These are phyloP conservation scores for Leccinum disarticulatum DNA, from an alignment of 768 basidiomycete genomes.

Conservation along the genomic window DNA sequence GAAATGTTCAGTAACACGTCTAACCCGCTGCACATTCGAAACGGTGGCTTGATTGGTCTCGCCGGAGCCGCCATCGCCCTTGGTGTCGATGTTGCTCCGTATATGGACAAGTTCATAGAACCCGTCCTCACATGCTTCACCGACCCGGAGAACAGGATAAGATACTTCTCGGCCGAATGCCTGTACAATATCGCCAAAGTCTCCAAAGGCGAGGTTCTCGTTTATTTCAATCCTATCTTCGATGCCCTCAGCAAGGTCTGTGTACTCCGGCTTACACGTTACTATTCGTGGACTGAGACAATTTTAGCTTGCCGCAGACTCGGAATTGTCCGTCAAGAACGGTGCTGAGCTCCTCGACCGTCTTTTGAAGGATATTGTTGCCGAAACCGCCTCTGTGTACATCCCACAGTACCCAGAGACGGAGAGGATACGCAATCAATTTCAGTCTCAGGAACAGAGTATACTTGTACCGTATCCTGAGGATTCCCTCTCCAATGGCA, in stretches of 20 bases:
- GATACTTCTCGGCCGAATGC: conserved; percentile 97
- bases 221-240: conserved; percentile 98
- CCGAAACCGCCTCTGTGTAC: conserved; percentile 93
- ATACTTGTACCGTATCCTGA: conserved; percentile 70
- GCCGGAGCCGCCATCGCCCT: conserved; percentile 97
- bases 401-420: conserved; percentile 86
- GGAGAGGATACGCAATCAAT: conserved; percentile 54
- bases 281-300: conserved; percentile 10
- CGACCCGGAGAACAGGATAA: conserved; percentile 91
- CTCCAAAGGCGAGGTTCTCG: conserved; percentile 92
- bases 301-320: conserved; percentile 87
- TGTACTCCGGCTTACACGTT: not conserved
- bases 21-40: conserved; percentile 86
- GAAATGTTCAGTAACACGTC: conserved; percentile 86
- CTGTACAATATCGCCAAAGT: conserved; percentile 98
- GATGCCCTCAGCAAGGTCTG: conserved; percentile 94
- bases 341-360: conserved; percentile 96
- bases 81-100: conserved; percentile 88
- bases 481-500: conserved; percentile 29
- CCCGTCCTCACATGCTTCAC: conserved; percentile 89
- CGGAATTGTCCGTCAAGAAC: conserved; percentile 95
- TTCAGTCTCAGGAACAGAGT: conserved; percentile 45
- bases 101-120: conserved; percentile 91
- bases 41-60: conserved; percentile 93
- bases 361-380: conserved; percentile 96